Evolutionary conservation across 495 filamentous ascomycete genomes (phyloP).

Genomic region (Trichoderma erinaceum): DNA sequence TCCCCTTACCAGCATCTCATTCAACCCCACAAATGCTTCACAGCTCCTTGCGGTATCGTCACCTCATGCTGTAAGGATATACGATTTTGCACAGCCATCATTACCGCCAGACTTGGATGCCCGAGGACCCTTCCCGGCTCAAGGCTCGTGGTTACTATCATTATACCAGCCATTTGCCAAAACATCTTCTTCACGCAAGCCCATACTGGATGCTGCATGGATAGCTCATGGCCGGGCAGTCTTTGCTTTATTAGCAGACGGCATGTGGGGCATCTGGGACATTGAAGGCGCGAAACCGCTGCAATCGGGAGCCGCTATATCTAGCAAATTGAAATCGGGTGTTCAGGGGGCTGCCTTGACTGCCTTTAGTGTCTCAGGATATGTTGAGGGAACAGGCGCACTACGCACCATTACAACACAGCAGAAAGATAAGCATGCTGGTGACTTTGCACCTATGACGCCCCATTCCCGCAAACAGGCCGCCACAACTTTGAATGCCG

Average conservation of each 20-base stretch:
- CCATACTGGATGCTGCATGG: conserved; percentile 78
- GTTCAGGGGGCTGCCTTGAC: conserved; percentile 59
- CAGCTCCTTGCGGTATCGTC: conserved; percentile 63
- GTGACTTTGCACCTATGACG: conserved; percentile 72
- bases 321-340: conserved; percentile 52
- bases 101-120: conserved; percentile 41
- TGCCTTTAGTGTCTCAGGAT: conserved; percentile 63
- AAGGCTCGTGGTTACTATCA: conserved; percentile 61
- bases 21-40: conserved; percentile 60
- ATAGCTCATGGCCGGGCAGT: conserved; percentile 71
- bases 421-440: conserved; percentile 25
- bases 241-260: conserved; percentile 70
- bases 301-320: conserved; percentile 42
- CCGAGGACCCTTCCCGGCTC: conserved; percentile 42
- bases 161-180: conserved; percentile 62
- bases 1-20: conserved; percentile 60
- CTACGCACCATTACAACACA: conserved; percentile 40
- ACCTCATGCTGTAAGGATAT: conserved; percentile 63
- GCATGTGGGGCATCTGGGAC: conserved; percentile 95
- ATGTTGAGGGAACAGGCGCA: conserved; percentile 48
- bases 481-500: conserved; percentile 24
- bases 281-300: conserved; percentile 57
- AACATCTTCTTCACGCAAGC: conserved; percentile 52
- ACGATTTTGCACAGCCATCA: conserved; percentile 42
- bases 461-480: conserved; percentile 65